These are phyloP conservation scores for Phytophthora colocasiae DNA, from an alignment of 352 stramenopile genomes.

Conservation along the genomic window DNA sequence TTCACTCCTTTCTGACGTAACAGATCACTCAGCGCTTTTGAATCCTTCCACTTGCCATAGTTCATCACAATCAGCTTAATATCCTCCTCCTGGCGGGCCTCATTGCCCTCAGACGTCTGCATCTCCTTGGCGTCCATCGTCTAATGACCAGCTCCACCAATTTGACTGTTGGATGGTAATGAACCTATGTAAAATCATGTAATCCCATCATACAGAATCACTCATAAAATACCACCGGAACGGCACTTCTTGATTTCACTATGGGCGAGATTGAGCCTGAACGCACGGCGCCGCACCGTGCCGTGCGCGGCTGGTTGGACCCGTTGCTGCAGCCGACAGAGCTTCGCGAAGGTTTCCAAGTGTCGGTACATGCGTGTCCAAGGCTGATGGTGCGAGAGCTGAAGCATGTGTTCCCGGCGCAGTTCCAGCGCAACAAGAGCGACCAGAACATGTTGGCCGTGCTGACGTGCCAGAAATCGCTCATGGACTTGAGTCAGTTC, in stretches of 20 bases:
- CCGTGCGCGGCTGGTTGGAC: constrained; percentile 33
- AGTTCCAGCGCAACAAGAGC: constrained; percentile 42
- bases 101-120: constrained; percentile 1
- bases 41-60: constrained; percentile 89
- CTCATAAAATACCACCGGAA: constrained; percentile 1
- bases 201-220: background rate
- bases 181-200: background rate
- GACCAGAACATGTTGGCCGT: constrained; percentile 83
- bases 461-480: constrained; percentile 94
- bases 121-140: constrained; percentile 19
- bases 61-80: constrained; percentile 89
- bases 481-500: constrained; percentile 95
- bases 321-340: constrained; percentile 63
- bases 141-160: constrained; percentile 5
- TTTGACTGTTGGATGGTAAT: constrained; percentile 8
- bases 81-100: constrained; percentile 52
- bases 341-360: constrained; percentile 73
- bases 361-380: constrained; percentile 81
- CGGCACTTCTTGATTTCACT: background rate
- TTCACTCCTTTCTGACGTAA: constrained; percentile 53
- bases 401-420: constrained; percentile 80
- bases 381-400: constrained; percentile 80
- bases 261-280: constrained; percentile 18
- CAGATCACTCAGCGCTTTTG: constrained; percentile 65
- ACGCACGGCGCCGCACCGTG: constrained; percentile 13